Evolutionary conservation across 768 basidiomycete genomes (phyloP), one percentile per base, ranked within the genome.

Genomic region (Termitomyces sp.): DNA sequence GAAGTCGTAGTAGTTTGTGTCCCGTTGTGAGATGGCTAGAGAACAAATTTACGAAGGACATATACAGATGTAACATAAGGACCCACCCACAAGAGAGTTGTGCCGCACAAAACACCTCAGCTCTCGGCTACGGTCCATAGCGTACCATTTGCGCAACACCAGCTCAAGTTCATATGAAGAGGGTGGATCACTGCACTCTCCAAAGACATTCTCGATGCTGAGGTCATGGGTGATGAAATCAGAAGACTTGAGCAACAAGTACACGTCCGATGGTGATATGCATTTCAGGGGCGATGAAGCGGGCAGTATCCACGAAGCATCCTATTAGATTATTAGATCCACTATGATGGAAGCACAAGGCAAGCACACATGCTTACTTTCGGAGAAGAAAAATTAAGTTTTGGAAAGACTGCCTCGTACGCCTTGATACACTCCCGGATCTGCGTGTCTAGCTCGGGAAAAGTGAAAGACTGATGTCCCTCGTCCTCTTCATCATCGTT

Each of bases 331-430:
- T 20, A 36, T 24, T 10, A 24, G 22, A 33, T 48, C 27, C 42
- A 12, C 30, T n/a, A 22, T 36, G n/a, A 50, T 13, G 14, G 24
- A 27, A 30, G 37, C 32, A 30, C 8, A n/a, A 30, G 5, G 44
- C 26, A 30, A 12, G 26, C 9, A 37, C 34, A 43, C 43, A 52
- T 20, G 65, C 58, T 22, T 58, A 90, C 95, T 76, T 88, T 89
- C 14, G 95, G 95, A n/a, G 92, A 88, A 6, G 94, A 92, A 74
- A 95, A 97, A 67, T 97, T 98, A 55, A 98, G 84, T 73, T 98
- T 98, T 0, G 95, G 95, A 69, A 98, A 98, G 30, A 96, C 88
- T 6, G 88, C 88, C 3, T 85, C 89, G 69, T 91, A 95, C 56
- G 81, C 72, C 45, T 74, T 64, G n/a, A 97, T 76, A 34, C 79